phyloP scores from a whole-genome alignment of 345 rosid genomes.

The Arabidopsis thaliana region DNA sequence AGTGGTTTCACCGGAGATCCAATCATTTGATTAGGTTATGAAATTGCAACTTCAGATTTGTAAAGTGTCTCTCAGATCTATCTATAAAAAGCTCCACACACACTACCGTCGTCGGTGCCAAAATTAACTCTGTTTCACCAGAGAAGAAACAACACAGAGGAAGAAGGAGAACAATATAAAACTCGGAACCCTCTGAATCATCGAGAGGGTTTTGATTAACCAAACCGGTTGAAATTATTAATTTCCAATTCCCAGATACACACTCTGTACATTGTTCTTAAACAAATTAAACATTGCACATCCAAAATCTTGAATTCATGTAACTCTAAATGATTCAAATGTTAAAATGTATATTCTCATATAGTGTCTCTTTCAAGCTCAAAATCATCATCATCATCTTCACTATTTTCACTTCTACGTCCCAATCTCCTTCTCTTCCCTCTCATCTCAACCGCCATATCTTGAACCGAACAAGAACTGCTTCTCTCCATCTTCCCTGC shows the following conservation, averaged over 20 bases:
- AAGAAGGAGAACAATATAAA: too few relatives aligned
- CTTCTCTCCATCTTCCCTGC: conserved; percentile 77
- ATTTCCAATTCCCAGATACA: too few relatives aligned
- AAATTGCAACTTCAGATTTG: conserved; percentile 24
- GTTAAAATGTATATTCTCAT: conserved; percentile 28
- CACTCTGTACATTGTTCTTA: too few relatives aligned
- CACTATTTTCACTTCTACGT: conserved; percentile 47
- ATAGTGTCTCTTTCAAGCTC: conserved; percentile 25
- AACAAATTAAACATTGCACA: too few relatives aligned
- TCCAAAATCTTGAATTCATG: not conserved
- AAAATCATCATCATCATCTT: conserved; percentile 41
- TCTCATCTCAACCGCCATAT: conserved; percentile 70
- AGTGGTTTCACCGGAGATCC: conserved; percentile 66
- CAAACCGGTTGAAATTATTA: not conserved
- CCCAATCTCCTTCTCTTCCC: conserved; percentile 47
- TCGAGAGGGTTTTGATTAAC: not conserved
- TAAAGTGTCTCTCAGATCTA: conserved; percentile 26
- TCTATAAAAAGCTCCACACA: conserved; percentile 15
- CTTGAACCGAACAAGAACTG: conserved; percentile 67
- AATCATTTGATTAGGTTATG: conserved; percentile 50
- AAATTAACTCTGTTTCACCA: conserved; percentile 23
- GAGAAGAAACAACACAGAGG: too few relatives aligned
- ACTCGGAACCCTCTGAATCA: too few relatives aligned
- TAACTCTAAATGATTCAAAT: not conserved
- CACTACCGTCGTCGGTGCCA: conserved; percentile 37